Evolutionary conservation across 306 rosid species (phyloP), one percentile per base, ranked within the genome.

Genomic region (Quercus dentata): DNA sequence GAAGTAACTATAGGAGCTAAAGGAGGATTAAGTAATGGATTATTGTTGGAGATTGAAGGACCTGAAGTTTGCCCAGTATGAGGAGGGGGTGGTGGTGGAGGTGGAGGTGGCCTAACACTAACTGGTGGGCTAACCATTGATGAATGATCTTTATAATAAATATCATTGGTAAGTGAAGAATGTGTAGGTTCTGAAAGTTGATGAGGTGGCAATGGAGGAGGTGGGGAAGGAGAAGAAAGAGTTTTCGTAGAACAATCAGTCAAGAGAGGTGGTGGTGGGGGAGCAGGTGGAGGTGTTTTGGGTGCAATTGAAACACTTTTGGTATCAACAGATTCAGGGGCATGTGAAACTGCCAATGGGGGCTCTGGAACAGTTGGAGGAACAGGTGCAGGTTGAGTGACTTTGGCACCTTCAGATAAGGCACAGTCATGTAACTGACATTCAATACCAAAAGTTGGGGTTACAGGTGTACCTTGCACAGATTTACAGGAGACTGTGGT

Each of bases 221-320:
- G 75, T 30, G 77, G 82, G 74, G 89, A 85, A 56, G 85, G 73
- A 76, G 79, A 19, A 79, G 89, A 86, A 55, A 84, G 72, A 76
- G 79, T 65, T 33, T 77, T 58, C 13, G 76, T 74, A 80, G 81
- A 75, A 35, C 57, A 49, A 74, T 57, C 12, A 77, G 49, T 63
- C 30, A 64, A 41, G 65, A 75, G 71, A 78, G 85, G 77, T 55
- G 56, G 78, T 33, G n/a, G 74, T 64, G 73, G 68, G 65, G 85
- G 87, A 49, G 54, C 54, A 49, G 54, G 54, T 49, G 54, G 78
- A 78, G 92, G 88, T 67, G 92, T 87, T 63, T 23, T 21, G 68
- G 93, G 91, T 73, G 88, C 83, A 83, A 84, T 52, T 19, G 79
- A 20, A 70, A 17, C 73, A 86, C 67, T 69, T 31, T 89, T 81